Conservation (phyloP, 805 yeast genomes). For the Spathaspora girioi region DNA sequence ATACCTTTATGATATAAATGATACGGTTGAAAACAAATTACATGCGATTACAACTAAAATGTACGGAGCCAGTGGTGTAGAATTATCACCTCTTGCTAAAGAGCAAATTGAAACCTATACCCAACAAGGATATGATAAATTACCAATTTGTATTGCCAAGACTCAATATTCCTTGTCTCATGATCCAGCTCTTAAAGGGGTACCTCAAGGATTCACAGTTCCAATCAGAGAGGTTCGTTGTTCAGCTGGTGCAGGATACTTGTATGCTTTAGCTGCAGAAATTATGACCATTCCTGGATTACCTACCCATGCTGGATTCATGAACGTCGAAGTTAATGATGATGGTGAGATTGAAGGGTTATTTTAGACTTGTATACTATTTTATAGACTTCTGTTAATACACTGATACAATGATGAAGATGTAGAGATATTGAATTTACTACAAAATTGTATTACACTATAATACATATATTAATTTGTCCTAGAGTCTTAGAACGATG, state of each 20-base stretch:
- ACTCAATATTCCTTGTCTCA: slow-evolving; percentile 96
- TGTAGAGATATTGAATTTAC: neutral
- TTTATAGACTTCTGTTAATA: neutral
- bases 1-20: slow-evolving; percentile 67
- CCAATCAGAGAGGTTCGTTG: slow-evolving; percentile 95
- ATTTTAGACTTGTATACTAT: slow-evolving; percentile 41
- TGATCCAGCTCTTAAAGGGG: slow-evolving; percentile 90
- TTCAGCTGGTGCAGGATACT: slow-evolving; percentile 94
- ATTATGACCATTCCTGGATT: slow-evolving; percentile 97
- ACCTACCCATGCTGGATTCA: slow-evolving; percentile 93
- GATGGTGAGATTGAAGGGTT: slow-evolving; percentile 91
- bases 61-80: slow-evolving; percentile 90
- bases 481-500: neutral
- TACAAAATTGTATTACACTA: neutral
- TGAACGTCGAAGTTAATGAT: slow-evolving; percentile 92
- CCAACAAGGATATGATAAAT: slow-evolving; percentile 80
- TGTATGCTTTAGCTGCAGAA: slow-evolving; percentile 95
- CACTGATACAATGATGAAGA: neutral
- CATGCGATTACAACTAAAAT: slow-evolving; percentile 75
- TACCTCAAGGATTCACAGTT: slow-evolving; percentile 88
- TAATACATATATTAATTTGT: slow-evolving; percentile 1
- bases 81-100: slow-evolving; percentile 76
- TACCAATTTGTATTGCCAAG: slow-evolving; percentile 96
- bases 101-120: slow-evolving; percentile 79
- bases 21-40: slow-evolving; percentile 77